These are phyloP conservation scores for Scytalidium sp. DNA, from an alignment of 2,329 filamentous ascomycete genomes.

Conservation along the genomic window DNA sequence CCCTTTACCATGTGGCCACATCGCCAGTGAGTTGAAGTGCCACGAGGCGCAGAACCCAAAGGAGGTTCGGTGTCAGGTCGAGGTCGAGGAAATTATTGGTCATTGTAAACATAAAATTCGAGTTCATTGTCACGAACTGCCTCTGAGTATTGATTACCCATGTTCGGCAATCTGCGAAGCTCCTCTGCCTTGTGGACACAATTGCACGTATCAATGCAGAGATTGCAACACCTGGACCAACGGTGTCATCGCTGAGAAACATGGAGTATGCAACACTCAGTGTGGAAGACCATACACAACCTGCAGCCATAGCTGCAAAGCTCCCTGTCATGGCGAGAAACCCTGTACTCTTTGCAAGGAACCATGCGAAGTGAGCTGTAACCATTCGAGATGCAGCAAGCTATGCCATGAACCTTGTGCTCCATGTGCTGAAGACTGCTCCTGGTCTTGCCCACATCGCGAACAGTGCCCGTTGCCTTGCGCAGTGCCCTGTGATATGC, in stretches of 20 bases:
- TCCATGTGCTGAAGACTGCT: conserved; percentile 57
- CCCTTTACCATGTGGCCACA: conserved; percentile 40
- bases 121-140: conserved; percentile 50
- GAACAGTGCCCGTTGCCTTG: conserved; percentile 45
- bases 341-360: conserved; percentile 44
- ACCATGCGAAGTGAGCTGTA: conserved; percentile 54
- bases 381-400: conserved; percentile 53
- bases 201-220: conserved; percentile 47
- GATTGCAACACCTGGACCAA: conserved; percentile 40
- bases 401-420: conserved; percentile 57
- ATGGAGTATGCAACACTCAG: conserved; percentile 43
- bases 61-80: conserved; percentile 44
- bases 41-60: conserved; percentile 41
- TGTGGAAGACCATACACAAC: conserved; percentile 50
- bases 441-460: conserved; percentile 52
- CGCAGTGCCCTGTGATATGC: conserved; percentile 62
- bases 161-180: conserved; percentile 48
- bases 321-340: conserved; percentile 47
- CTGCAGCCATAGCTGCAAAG: conserved; percentile 54
- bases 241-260: conserved; percentile 29
- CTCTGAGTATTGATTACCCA: conserved; percentile 29
- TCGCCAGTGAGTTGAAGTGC: conserved; percentile 28
- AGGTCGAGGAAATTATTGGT: conserved; percentile 45
- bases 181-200: conserved; percentile 54
- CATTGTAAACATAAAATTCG: conserved; percentile 52